Base-by-base conservation (phyloP, 2,329 filamentous ascomycete genomes). In the Lachnellula arida region DNA sequence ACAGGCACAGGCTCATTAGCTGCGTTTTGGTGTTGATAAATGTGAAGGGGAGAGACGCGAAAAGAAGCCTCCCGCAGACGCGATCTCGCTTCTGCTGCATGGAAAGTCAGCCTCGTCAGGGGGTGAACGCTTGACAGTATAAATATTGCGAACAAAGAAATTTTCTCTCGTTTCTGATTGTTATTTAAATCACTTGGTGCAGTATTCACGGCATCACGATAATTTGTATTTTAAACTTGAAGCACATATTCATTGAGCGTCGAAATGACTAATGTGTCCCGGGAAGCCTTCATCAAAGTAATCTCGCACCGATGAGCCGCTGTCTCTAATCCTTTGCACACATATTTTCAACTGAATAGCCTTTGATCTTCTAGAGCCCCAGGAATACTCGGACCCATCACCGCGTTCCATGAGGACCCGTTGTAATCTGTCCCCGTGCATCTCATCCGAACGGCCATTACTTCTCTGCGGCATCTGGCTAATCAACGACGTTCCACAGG, bases 81-180 rank as follows among this genome's bases (percentile, higher is more conserved):
- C 50, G 46, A 50, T 32, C 23, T 34, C 25, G 37, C 46, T 37
- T 42, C 49, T 54, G 19, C 23, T 19, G 23, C 15, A 32, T 32
- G 28, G 28, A 49, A 53, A 37, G 55, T 57, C 55, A 57, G 55
- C 46, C 51, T 57, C 19, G 55, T 37, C 54, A 44, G 42, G 42
- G 42, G 42, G 42, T 19, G 37, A 40, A 17, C 17, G 5, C n/a
- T 40, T 40, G 37, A 40, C 3, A 4, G 1, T 17, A 17, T n/a
- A 17, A n/a, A 39, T 17, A 40, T 7, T 40, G 17, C 7, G 15
- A 15, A 17, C 37, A 17, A 32, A 32, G 28, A 32, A 3, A 12
- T 11, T 32, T 32, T 12, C 28, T 11, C 12, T 4, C 0, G 9
- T 32, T 32, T 32, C 28, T 32, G 8, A 32, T 12, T 32, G 1